Percentiles rank a stretch among this genome's conserved stretches.
Evolutionary conservation across 208 protist genomes (phyloP).

Genomic region (Leishmania guyanensis): DNA sequence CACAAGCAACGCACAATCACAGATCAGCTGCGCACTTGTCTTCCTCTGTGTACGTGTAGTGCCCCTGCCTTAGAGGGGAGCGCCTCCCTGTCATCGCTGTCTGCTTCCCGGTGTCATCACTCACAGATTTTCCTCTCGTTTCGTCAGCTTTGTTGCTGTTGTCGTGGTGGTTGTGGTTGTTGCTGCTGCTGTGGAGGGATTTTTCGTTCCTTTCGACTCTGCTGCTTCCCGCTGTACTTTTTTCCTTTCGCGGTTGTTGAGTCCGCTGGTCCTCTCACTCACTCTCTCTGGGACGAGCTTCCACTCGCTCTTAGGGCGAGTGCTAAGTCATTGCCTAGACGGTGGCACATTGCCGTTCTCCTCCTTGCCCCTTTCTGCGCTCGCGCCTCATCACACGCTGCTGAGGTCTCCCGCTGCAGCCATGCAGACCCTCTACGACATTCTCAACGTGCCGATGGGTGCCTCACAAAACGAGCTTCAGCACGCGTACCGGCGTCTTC

Average conservation of each 20-base stretch:
- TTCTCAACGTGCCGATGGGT: conserved; percentile 28
- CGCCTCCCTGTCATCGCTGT: too few relatives aligned
- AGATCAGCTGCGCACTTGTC: background rate
- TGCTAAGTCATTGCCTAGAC: background rate
- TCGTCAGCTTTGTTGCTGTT: background rate
- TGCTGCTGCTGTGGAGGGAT: too few relatives aligned
- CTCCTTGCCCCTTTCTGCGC: background rate
- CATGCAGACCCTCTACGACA: conserved; percentile 34
- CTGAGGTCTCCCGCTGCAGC: background rate
- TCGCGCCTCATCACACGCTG: background rate
- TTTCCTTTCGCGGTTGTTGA: too few relatives aligned
- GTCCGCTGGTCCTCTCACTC: too few relatives aligned
- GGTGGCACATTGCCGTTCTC: background rate
- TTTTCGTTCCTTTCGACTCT: too few relatives aligned
- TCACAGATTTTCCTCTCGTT: too few relatives aligned
- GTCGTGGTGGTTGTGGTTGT: too few relatives aligned
- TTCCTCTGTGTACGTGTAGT: background rate
- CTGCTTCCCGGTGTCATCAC: background rate
- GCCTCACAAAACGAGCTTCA: conserved; percentile 17
- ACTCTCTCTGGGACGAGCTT: too few relatives aligned
- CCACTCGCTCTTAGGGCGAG: background rate
- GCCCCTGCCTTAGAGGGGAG: too few relatives aligned
- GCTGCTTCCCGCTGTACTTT: background rate
- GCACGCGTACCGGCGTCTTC: conserved; percentile 20
- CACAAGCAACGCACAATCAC: background rate